Evolutionary conservation across 805 yeast genomes (phyloP), one percentile per base, ranked within the genome.

Genomic region (Cyberlindnera maritima): DNA sequence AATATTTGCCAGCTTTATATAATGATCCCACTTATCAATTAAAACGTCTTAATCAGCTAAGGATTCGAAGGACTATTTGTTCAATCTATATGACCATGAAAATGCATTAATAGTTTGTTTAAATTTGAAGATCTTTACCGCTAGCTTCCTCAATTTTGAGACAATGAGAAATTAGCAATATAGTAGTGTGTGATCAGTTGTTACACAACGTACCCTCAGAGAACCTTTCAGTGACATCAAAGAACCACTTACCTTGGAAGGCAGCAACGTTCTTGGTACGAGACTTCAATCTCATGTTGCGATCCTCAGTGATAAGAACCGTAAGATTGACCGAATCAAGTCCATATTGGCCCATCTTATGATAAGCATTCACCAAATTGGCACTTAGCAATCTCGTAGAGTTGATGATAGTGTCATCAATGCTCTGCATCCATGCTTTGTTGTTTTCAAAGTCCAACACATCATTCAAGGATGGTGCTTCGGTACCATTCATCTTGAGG

Each of bases 401-500:
- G 50, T 45, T 60, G 49, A 46, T 56, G 50, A 66, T 71, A 50
- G 63, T 75, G 55, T 83, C 88, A 63, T 85, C 92, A 9, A 86
- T 85, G 54, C 77, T 80, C 14, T 81, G 72, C 62, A 87, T 71
- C 92, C 91, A 85, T 37, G 79, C 77, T 37, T 80, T 77, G 57
- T 84, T 84, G 57, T 80, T 80, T 60, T 85, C 90, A 63, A 85
- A 83, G 59, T 85, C 92, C 17, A 80, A 64, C 6, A 87, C 83
- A 61, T 85, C 92, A 58, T 83, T 84, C 49, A 85, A 72, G 36
- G 83, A 81, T 6, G 79, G 70, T 0, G 90, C 88, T 36, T 77
- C 72, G 3, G 85, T 75, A 35, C 90, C 91, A 56, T 85, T 85
- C 55, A 83, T 81, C 56, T 88, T 71, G 48, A 83, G 65, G 2